These are phyloP conservation scores for Plantago major DNA, from an alignment of 257 asterid species.

Conservation along the genomic window DNA sequence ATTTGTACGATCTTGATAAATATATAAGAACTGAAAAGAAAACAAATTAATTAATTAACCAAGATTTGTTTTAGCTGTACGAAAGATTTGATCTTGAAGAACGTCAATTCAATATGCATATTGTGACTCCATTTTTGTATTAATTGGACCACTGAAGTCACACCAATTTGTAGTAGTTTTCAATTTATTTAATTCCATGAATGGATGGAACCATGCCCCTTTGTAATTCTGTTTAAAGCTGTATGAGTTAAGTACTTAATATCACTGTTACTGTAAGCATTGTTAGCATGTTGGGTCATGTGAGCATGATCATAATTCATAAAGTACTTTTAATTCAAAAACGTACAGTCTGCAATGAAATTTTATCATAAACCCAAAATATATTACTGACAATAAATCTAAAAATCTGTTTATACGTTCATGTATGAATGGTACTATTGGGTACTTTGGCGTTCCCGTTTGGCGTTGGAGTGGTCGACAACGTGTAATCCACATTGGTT, in stretches of 20 bases:
- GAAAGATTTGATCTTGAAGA: constrained; percentile 32
- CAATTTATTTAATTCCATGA: neutral
- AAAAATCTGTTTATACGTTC: too few species aligned
- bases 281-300: too few species aligned
- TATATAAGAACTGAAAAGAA: neutral
- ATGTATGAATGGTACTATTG: neutral
- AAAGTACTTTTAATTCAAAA: too few species aligned
- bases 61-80: constrained; percentile 6
- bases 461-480: neutral
- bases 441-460: neutral
- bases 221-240: neutral
- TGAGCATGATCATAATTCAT: too few species aligned
- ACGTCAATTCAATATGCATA: constrained; percentile 3
- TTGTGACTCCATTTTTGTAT: neutral
- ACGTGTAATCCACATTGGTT: constrained; percentile 3
- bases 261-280: too few species aligned
- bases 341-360: too few species aligned
- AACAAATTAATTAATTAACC: too few species aligned
- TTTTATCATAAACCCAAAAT: too few species aligned
- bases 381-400: too few species aligned
- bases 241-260: neutral
- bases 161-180: constrained; percentile 18
- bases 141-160: constrained; percentile 28
- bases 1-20: constrained; percentile 15
- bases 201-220: too few species aligned